Evolutionary conservation across 208 protist genomes (phyloP), one percentile per base, ranked within the genome.

Genomic region (Porcisia hertigi): DNA sequence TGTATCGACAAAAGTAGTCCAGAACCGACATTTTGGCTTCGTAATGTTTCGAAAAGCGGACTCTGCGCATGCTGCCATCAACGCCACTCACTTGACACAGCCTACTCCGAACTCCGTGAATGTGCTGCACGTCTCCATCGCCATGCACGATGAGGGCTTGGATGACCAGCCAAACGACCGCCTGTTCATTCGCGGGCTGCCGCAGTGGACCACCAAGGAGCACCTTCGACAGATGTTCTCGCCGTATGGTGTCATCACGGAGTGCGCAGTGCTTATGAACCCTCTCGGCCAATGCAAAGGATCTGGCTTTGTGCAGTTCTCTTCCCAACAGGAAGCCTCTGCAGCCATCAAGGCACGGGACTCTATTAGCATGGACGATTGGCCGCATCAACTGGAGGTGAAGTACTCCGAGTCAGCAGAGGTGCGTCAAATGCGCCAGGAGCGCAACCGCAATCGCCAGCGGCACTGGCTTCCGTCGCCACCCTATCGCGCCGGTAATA

Each of bases 101-200:
- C 90, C 92, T 14, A 79, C 73, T 45, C 84, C 86, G 6, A 88
- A 83, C 52, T 87, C 87, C 34, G 60, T 79, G 6, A 88, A 86
- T 39, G 57, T 95, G 43, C 73, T 97, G 55, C 92, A 97, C 76
- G 93, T 96, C 5, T 94, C 90, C 20, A 91, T 97, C 49, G 91
- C 93, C 7, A 97, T 97, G 93, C 93, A 97, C 65, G 91, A 96
- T 77, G 93, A 97, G 74, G 93, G 93, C n/a, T 86, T 94, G 9
- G 91, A 97, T 71, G 93, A 96, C 43, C 75, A 90, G 71, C 91
- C 93, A 0, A 97, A 94, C 80, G 88, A 96, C 70, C 88, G 93
- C 57, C 81, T 97, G 54, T 97, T 97, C 69, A 90, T 97, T 77
- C 85, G 93, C 57, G 91, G 91, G 4, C 85, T 97, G 12, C 91